Base-by-base conservation (phyloP, 345 rosid genomes). In the Citrus mangshanensis region DNA sequence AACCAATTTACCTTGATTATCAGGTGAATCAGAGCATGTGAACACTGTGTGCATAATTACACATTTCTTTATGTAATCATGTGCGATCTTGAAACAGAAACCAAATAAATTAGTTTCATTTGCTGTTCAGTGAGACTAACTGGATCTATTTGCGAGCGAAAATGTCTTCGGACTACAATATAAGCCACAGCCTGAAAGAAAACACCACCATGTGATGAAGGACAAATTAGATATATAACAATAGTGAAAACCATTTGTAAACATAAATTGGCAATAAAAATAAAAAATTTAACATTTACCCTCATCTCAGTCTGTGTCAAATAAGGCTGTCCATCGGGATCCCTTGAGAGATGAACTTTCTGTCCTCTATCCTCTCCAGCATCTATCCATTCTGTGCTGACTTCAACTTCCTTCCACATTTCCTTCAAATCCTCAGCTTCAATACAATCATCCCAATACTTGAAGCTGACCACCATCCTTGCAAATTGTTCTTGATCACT, bases 271-370 rank as follows among this genome's bases (percentile, higher is more conserved):
- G 66, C 32, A 35, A 49, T n/a, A 60, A 51, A 24, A 78, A 21
- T 70, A 34, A 34, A 27, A 0, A 34, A 49, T 4, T 14, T 59
- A 8, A 49, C 38, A 35, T 56, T 63, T 81, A 94, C 98, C 95
- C 81, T 91, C 92, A 96, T 92, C 88, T 94, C 98, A 14, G 91
- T 92, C 83, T 91, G 97, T 51, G 99, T 96, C 70, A 96, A 86
- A 82, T 90, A 96, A 74, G 93, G 87, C 76, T 96, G 90, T 2
- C 99, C 99, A 77, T 93, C 97, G 60, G 97, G 97, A 91, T 96
- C 99, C 80, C 97, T 86, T 12, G 99, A 96, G 75, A 96, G 86
- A 71, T 91, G 97, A 86, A 96, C 91, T 79, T 88, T 94, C 71
- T 91, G 92, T 16, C 91, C 98, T 85, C 61, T 82, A 63, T 88